These are phyloP conservation scores for Paspalum vaginatum DNA, from an alignment of 176 grass and related monocot species.

Conservation along the genomic window DNA sequence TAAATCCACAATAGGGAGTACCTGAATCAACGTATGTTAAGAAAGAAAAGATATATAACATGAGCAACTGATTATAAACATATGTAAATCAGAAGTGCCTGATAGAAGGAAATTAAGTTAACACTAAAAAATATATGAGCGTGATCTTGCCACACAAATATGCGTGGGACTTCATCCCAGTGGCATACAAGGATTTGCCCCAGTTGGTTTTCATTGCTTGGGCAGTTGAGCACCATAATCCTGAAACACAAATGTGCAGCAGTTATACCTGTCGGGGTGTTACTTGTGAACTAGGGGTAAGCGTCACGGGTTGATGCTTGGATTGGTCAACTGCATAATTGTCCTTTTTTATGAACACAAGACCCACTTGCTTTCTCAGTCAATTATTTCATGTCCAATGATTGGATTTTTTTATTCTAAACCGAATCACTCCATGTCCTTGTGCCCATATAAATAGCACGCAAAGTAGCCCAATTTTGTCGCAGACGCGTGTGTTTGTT, in stretches of 20 bases:
- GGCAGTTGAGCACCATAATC: not conserved
- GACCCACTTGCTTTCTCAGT: not conserved
- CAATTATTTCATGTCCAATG: not conserved
- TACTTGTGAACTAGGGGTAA: not conserved
- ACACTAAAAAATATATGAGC: too few species aligned
- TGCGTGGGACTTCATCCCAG: too few species aligned
- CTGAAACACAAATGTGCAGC: not conserved
- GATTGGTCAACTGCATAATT: slow-evolving; percentile 7
- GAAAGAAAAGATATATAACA: too few species aligned
- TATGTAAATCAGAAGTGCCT: too few species aligned
- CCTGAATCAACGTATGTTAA: too few species aligned
- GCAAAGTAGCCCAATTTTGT: not conserved
- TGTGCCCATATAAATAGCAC: slow-evolving; percentile 11
- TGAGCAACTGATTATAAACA: too few species aligned
- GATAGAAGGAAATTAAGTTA: too few species aligned
- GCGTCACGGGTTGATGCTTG: not conserved
- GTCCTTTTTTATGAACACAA: not conserved
- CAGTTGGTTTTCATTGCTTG: not conserved
- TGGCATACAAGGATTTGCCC: not conserved
- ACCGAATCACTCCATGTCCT: too few species aligned
- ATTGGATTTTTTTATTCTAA: not conserved
- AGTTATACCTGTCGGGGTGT: not conserved
- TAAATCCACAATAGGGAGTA: too few species aligned
- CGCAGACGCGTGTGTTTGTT: not conserved
- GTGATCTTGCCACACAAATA: too few species aligned